These are phyloP conservation scores for Chlorella sp. DNA, from an alignment of 139 green algal genomes.

Conservation along the genomic window DNA sequence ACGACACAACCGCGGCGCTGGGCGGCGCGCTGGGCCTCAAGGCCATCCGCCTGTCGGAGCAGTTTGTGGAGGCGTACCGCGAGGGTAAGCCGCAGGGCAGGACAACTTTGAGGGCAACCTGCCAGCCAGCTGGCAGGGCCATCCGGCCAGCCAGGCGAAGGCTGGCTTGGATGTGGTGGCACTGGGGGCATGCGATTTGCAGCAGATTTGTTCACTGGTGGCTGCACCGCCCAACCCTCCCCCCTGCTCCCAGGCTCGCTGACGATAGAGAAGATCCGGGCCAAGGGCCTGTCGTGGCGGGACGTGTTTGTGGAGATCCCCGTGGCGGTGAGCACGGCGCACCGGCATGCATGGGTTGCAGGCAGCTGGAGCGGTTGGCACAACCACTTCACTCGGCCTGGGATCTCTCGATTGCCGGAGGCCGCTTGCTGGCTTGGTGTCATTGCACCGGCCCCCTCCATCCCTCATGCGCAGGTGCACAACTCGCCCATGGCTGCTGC, in stretches of 20 bases:
- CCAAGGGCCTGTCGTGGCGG: conserved; percentile 76
- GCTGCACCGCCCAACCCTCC: no score
- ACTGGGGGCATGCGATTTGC: no score
- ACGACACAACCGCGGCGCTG: conserved; percentile 80
- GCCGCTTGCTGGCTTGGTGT: neutral
- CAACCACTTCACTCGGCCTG: no score
- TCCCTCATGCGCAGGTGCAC: conserved; percentile 54
- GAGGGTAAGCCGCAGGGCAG: conserved; percentile 16
- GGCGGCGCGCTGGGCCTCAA: conserved; percentile 62
- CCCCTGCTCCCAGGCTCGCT: conserved; percentile 29
- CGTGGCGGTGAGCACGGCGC: conserved; percentile 17
- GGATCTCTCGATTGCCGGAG: no score
- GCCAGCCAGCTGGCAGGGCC: no score
- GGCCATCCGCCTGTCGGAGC: conserved; percentile 91
- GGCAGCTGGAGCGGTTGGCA: no score
- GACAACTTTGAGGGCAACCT: no score
- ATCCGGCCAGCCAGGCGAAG: no score
- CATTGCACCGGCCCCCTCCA: neutral
- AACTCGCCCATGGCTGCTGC: conserved; percentile 86
- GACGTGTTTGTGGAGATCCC: conserved; percentile 98
- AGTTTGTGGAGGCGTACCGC: conserved; percentile 90
- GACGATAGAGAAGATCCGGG: conserved; percentile 71
- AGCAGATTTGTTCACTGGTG: no score
- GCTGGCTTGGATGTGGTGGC: no score
- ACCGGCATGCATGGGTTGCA: neutral